Conservation (phyloP, 306 rosid genomes). For the Gillenia trifoliata region DNA sequence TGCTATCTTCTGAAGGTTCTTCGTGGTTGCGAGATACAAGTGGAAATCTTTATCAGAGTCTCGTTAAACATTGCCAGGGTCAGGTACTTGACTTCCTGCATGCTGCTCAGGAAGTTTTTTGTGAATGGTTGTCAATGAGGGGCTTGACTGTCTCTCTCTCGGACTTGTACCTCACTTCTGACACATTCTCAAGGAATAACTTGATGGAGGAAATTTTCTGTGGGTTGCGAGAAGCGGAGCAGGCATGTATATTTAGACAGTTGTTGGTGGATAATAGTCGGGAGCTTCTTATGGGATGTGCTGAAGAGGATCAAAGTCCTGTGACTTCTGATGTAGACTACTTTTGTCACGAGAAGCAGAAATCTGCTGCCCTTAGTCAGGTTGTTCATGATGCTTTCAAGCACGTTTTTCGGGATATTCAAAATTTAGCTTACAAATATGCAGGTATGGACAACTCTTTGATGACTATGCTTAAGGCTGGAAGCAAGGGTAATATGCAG, state of each 20-base stretch:
- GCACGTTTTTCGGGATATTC: slow-evolving; percentile 69
- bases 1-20: slow-evolving; percentile 70
- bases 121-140: slow-evolving; percentile 82
- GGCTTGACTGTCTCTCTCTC: slow-evolving; percentile 89
- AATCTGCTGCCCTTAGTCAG: slow-evolving; percentile 67
- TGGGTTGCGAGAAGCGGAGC: slow-evolving; percentile 78
- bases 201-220: slow-evolving; percentile 68
- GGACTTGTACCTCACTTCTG: slow-evolving; percentile 66
- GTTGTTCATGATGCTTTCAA: slow-evolving; percentile 80
- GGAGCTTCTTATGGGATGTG: slow-evolving; percentile 45
- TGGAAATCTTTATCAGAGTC: slow-evolving; percentile 56
- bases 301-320: slow-evolving; percentile 32
- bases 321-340: slow-evolving; percentile 38
- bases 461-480: slow-evolving; percentile 81
- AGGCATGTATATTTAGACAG: slow-evolving; percentile 57
- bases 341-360: slow-evolving; percentile 63
- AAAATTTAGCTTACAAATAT: slow-evolving; percentile 60
- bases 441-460: slow-evolving; percentile 55
- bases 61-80: slow-evolving; percentile 43
- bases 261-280: slow-evolving; percentile 48
- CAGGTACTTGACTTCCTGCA: slow-evolving; percentile 49
- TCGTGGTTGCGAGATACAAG: slow-evolving; percentile 68
- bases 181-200: slow-evolving; percentile 53
- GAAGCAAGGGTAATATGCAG: slow-evolving; percentile 92
- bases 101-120: slow-evolving; percentile 70